These are phyloP conservation scores for Inonotus hispidus DNA, from an alignment of 1,284 basidiomycete species.

Conservation along the genomic window DNA sequence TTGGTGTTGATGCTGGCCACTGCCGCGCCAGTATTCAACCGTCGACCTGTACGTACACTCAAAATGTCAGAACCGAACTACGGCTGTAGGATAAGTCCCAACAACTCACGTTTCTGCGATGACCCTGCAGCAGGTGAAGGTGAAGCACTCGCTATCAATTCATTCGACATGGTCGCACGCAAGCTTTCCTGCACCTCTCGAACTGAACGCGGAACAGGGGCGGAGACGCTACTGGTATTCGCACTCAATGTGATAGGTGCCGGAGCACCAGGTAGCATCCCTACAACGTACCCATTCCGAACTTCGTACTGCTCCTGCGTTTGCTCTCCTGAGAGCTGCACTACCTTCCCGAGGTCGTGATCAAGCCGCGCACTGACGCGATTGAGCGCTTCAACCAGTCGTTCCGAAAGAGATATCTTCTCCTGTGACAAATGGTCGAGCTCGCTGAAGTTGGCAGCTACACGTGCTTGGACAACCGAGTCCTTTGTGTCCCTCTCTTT, in stretches of 20 bases:
- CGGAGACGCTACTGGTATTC: neutral
- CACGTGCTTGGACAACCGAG: constrained; percentile 13
- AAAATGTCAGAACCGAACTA: neutral
- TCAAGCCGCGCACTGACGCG: constrained; percentile 17
- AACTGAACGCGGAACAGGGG: constrained; percentile 2
- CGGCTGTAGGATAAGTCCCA: neutral
- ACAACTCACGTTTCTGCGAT: constrained; percentile 8
- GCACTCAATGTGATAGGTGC: constrained; percentile 11
- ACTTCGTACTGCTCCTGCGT: neutral
- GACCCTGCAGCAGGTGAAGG: neutral
- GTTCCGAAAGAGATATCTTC: constrained; percentile 10
- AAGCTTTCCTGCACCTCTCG: constrained; percentile 12
- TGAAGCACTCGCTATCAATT: constrained; percentile 1
- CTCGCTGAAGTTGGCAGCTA: constrained; percentile 5
- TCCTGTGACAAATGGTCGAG: constrained; percentile 11
- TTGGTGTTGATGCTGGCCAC: constrained; percentile 7
- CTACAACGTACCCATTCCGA: constrained; percentile 18
- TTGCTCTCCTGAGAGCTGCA: constrained; percentile 16
- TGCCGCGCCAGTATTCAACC: constrained; percentile 12
- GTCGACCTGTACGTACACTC: constrained; percentile 3
- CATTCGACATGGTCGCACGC: constrained; percentile 4
- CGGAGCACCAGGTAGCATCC: constrained; percentile 12
- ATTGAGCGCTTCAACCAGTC: constrained; percentile 10
- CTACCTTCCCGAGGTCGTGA: constrained; percentile 13
- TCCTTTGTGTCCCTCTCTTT: constrained; percentile 12